Evolutionary conservation across 257 asterid genomes (phyloP).

Genomic region (Solanum ahanhuiri): DNA sequence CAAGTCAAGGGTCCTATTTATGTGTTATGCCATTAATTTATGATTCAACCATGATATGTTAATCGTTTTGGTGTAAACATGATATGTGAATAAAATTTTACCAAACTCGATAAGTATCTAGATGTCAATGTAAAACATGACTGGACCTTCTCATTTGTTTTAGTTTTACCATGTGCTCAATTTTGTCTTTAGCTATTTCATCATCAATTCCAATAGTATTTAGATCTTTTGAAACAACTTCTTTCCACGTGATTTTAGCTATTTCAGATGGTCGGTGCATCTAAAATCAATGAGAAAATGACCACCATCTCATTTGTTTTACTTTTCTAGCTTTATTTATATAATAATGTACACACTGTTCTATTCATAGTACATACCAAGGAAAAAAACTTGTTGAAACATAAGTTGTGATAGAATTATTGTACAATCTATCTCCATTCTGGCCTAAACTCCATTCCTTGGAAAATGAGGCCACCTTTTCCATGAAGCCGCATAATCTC

Average conservation of each 20-base stretch:
- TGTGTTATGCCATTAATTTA: neutral
- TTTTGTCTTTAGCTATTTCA: neutral
- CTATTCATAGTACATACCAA: neutral
- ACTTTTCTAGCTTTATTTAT: neutral
- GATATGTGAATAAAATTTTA: neutral
- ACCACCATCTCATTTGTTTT: neutral
- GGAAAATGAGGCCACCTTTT: neutral
- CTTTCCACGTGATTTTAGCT: neutral
- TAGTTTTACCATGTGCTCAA: neutral
- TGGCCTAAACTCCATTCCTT: slow-evolving; percentile 63
- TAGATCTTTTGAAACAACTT: neutral
- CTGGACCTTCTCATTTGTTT: neutral
- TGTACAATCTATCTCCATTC: neutral
- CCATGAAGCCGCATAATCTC: too few relatives aligned
- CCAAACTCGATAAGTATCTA: neutral
- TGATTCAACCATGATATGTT: neutral
- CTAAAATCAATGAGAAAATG: neutral
- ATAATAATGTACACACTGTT: neutral
- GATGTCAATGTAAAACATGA: neutral
- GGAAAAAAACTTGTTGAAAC: neutral
- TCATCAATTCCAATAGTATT: neutral
- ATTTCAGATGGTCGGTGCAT: neutral
- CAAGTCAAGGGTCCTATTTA: too few relatives aligned
- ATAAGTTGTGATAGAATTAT: neutral
- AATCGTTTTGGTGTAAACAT: neutral